Evolutionary conservation across 2,329 filamentous ascomycete genomes (phyloP), one percentile per base, ranked within the genome.

Genomic region (Dissoconium aciculare): DNA sequence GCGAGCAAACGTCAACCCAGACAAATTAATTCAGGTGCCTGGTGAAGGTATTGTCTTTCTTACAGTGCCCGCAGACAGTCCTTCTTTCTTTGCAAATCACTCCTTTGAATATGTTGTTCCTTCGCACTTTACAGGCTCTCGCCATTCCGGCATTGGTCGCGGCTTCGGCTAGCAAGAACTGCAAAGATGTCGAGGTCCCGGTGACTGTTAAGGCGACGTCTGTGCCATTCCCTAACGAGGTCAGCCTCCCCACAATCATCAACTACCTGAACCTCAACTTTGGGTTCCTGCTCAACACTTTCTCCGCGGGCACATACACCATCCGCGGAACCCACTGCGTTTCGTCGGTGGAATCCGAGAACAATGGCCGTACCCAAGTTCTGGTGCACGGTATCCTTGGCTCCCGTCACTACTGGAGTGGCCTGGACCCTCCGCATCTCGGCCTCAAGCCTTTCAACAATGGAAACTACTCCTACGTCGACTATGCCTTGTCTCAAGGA

Each of bases 381-480:
- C 17, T 30, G 2, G 28, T 30, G 4, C 28, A 30, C 28, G 28
- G 28, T 21, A 30, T 30, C 15, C 21, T 16, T 13, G 28, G 28
- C 11, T 21, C 15, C n/a, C 11, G 28, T 13, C 19, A 30, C n/a
- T 30, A 19, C 17, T 30, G 17, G n/a, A 19, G 15, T 2, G 28
- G 28, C 8, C 17, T 30, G 3, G 19, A 30, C n/a, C 14, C 15
- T 12, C 28, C 28, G 21, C 15, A 13, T 13, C 15, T 30, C 4
- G 28, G 28, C 2, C 15, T 30, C 6, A 19, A 25, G 17, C 15
- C 15, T 11, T 30, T 30, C 10, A 12, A 15, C 15, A 19, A 19
- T 19, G 24, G 15, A 19, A 30, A 30, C n/a, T 30, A 30, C 28
- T 19, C 15, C 15, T 30, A 30, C 21, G 28, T 30, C 6, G 28